Conservation (phyloP, 768 basidiomycete species). For the Omphalotus guepiniiformis region DNA sequence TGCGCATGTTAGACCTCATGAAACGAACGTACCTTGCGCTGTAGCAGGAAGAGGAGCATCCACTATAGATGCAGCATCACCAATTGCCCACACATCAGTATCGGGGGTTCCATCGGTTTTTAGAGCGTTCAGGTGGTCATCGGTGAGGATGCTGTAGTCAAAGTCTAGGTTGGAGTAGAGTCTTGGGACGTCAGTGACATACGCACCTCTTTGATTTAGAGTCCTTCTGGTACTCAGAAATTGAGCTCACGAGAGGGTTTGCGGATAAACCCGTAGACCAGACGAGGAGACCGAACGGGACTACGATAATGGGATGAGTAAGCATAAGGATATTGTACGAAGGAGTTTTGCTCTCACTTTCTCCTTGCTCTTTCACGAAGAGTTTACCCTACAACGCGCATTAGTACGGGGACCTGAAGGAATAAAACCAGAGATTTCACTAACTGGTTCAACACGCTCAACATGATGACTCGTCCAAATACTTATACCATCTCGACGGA, state of each 20-base stretch:
- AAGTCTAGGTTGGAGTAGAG: neutral
- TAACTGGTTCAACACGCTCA: constrained; percentile 48
- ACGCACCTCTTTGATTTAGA: constrained; percentile 48
- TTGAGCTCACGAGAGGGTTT: constrained; percentile 69
- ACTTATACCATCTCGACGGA: constrained; percentile 69
- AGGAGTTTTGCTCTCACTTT: constrained; percentile 41
- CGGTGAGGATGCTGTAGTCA: constrained; percentile 2
- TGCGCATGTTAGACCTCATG: constrained; percentile 9
- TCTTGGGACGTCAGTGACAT: neutral
- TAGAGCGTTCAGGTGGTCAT: constrained; percentile 55
- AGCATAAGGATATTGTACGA: constrained; percentile 4
- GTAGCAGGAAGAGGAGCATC: constrained; percentile 70
- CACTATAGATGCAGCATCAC: constrained; percentile 66
- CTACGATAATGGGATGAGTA: constrained; percentile 32
- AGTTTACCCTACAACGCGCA: constrained; percentile 46
- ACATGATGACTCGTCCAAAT: constrained; percentile 74
- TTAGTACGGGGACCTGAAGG: neutral
- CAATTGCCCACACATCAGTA: constrained; percentile 75
- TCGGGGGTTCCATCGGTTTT: constrained; percentile 49
- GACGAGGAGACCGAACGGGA: constrained; percentile 77
- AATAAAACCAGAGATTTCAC: neutral
- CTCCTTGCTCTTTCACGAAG: constrained; percentile 67
- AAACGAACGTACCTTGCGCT: constrained; percentile 62
- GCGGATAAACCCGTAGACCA: constrained; percentile 87
- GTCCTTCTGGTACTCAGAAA: constrained; percentile 59